phyloP scores from a whole-genome alignment of 805 yeast species.

The Danielia oregonensis region DNA sequence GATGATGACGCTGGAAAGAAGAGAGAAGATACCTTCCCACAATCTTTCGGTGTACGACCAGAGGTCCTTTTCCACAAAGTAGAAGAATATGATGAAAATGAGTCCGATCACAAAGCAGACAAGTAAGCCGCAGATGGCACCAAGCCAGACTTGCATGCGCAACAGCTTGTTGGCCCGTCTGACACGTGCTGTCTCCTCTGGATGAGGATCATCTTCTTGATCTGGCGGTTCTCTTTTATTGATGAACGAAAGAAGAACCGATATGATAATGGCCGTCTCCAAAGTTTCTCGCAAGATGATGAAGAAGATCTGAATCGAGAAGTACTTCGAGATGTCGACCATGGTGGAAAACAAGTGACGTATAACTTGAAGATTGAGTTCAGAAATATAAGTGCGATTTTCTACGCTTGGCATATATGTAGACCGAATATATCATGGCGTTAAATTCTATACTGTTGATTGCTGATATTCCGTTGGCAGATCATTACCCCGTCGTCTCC shows the following conservation, averaged over 20 bases:
- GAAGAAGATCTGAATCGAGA: conserved; percentile 71
- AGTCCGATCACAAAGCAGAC: conserved; percentile 74
- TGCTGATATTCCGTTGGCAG: too few species aligned
- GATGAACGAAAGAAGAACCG: conserved; percentile 68
- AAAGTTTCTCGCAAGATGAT: conserved; percentile 70
- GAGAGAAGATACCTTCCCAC: conserved; percentile 84
- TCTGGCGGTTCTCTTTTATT: conserved; percentile 39
- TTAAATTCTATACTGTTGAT: too few species aligned
- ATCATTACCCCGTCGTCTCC: not conserved
- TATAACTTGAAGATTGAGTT: too few species aligned
- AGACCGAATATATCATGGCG: too few species aligned
- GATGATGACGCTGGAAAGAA: conserved; percentile 73
- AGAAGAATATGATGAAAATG: conserved; percentile 64
- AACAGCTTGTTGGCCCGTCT: conserved; percentile 12
- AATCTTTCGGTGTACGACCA: conserved; percentile 87
- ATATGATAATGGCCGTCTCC: conserved; percentile 72
- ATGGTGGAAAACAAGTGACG: too few species aligned
- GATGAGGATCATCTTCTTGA: conserved; percentile 1
- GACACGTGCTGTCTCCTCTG: conserved; percentile 5
- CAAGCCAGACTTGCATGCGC: conserved; percentile 70
- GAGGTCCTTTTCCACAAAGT: conserved; percentile 73
- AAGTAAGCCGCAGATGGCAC: conserved; percentile 68
- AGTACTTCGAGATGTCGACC: conserved; percentile 28
- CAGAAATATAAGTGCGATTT: too few species aligned
- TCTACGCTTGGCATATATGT: too few species aligned